Evolutionary conservation across 129 eudicot genomes (phyloP).

Genomic region (Saussurea involucrata): DNA sequence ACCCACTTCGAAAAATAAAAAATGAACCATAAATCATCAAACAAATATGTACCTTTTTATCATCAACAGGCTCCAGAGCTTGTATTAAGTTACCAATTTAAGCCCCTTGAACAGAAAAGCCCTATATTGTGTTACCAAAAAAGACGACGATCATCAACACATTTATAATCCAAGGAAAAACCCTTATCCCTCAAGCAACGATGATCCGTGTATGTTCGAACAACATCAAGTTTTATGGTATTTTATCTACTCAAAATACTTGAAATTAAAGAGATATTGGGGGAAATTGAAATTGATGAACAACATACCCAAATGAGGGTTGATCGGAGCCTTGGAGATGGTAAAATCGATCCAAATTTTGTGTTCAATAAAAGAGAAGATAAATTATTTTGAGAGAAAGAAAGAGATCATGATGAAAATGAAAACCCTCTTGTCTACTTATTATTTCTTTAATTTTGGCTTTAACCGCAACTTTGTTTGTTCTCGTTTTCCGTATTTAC

Average conservation of each 20-base stretch:
- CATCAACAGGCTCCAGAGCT: constrained; percentile 55
- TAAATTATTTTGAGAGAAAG: constrained; percentile 28
- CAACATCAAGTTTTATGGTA: constrained; percentile 9
- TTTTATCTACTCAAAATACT: constrained; percentile 30
- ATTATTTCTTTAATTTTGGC: constrained; percentile 36
- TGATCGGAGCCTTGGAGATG: constrained; percentile 29
- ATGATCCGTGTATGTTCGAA: constrained; percentile 20
- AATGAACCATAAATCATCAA: constrained; percentile 8
- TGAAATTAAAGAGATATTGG: not conserved
- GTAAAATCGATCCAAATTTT: constrained; percentile 17
- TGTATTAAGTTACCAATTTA: constrained; percentile 21
- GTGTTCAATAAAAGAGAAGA: not conserved
- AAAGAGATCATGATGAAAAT: constrained; percentile 30
- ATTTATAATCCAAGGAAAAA: constrained; percentile 32
- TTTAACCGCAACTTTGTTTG: constrained; percentile 38
- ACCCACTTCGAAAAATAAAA: constrained; percentile 17
- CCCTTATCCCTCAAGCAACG: constrained; percentile 18
- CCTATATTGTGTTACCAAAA: constrained; percentile 23
- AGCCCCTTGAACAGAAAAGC: constrained; percentile 7
- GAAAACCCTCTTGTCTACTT: constrained; percentile 37
- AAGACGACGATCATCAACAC: constrained; percentile 25
- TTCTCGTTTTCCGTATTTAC: constrained; percentile 31
- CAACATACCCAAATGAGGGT: constrained; percentile 38
- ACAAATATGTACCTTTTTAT: constrained; percentile 47
- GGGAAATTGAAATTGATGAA: not conserved